These are phyloP conservation scores for Collybiopsis confluens DNA, from an alignment of 768 basidiomycete species.

Conservation along the genomic window DNA sequence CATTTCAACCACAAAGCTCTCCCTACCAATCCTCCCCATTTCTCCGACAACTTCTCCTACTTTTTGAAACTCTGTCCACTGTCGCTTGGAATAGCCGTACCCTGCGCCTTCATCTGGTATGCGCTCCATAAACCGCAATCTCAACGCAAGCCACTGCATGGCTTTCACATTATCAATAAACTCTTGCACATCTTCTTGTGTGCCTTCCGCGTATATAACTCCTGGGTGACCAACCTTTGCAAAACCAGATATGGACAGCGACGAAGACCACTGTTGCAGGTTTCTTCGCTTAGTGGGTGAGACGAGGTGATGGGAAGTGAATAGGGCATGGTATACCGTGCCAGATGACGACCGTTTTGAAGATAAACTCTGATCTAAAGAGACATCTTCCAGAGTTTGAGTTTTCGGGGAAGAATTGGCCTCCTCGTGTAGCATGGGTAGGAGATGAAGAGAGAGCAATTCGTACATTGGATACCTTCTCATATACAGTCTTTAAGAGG, in stretches of 20 bases:
- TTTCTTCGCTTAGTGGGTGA: slow-evolving; percentile 61
- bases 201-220: slow-evolving; percentile 67
- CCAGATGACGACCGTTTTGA: not conserved
- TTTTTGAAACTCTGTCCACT: slow-evolving; percentile 66
- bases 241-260: slow-evolving; percentile 56
- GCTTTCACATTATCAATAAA: slow-evolving; percentile 64
- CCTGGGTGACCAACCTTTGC: slow-evolving; percentile 76
- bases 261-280: slow-evolving; percentile 51
- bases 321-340: slow-evolving; percentile 49
- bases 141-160: slow-evolving; percentile 78
- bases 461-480: slow-evolving; percentile 60
- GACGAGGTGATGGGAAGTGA: slow-evolving; percentile 71
- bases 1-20: slow-evolving; percentile 54
- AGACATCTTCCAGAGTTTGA: not conserved
- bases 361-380: not conserved
- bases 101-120: slow-evolving; percentile 15
- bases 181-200: slow-evolving; percentile 47
- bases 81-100: slow-evolving; percentile 12
- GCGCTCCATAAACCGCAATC: slow-evolving; percentile 56
- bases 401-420: slow-evolving; percentile 5
- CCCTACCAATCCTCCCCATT: slow-evolving; percentile 55
- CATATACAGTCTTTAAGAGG: not conserved
- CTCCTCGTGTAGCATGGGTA: slow-evolving; percentile 51
- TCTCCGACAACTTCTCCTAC: slow-evolving; percentile 66
- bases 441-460: slow-evolving; percentile 50